Evolutionary conservation across 1,139 yeast species (phyloP).

Genomic region (Scheffersomyces titani): DNA sequence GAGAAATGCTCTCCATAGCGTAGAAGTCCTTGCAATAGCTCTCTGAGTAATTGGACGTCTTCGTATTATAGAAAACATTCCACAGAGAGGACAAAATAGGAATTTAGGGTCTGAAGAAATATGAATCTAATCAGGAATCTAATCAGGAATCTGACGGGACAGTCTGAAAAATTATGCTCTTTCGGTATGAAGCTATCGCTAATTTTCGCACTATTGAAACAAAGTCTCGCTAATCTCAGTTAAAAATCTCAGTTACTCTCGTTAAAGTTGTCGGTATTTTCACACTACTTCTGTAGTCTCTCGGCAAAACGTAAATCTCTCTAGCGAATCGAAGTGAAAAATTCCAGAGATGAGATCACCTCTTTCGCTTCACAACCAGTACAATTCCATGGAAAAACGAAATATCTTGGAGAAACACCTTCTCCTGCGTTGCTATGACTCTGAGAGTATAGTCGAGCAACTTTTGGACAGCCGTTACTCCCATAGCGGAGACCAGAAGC

Average conservation of each 20-base stretch:
- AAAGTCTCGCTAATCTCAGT: not conserved
- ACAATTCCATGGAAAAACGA: slow-evolving; percentile 28
- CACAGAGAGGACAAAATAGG: not conserved
- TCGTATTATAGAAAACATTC: not conserved
- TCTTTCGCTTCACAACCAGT: not conserved
- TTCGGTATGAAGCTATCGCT: not conserved
- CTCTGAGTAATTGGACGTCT: not conserved
- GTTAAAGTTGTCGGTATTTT: not conserved
- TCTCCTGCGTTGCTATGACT: slow-evolving; percentile 51
- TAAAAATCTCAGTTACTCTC: not conserved
- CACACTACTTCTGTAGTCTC: not conserved
- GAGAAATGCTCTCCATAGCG: slow-evolving; percentile 6
- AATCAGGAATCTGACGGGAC: not conserved
- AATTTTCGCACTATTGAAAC: not conserved
- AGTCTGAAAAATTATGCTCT: not conserved
- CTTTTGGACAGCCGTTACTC: slow-evolving; percentile 60
- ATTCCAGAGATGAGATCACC: not conserved
- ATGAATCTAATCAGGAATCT: too few species aligned
- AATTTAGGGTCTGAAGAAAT: too few species aligned
- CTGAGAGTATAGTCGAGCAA: slow-evolving; percentile 44
- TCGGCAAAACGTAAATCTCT: not conserved
- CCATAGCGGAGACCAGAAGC: slow-evolving; percentile 58
- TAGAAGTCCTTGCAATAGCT: not conserved
- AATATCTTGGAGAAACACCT: slow-evolving; percentile 53
- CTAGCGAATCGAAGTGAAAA: not conserved